A percentile compares a stretch with the other conserved stretches of the same genome.
These are phyloP conservation scores for Tympanopsis confertula DNA, from an alignment of 2,329 filamentous ascomycete genomes.

Conservation along the genomic window DNA sequence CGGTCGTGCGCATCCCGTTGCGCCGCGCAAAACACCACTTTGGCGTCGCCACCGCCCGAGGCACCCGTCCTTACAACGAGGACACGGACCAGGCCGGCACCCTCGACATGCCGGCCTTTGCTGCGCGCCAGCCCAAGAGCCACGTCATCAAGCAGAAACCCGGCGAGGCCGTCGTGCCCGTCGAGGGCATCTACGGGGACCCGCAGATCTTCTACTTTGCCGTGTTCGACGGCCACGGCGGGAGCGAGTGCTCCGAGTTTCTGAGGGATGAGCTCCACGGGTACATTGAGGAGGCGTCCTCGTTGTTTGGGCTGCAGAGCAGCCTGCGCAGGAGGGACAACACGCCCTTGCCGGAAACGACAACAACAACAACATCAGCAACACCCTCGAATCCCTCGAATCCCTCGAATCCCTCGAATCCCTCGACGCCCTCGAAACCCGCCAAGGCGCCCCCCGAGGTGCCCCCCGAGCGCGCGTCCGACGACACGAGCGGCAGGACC, in stretches of 20 bases:
- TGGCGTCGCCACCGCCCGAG: slow-evolving; percentile 67
- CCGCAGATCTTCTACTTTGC: slow-evolving; percentile 97
- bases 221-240: slow-evolving; percentile 92
- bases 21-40: slow-evolving; percentile 94
- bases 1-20: slow-evolving; percentile 87
- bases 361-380: slow-evolving; percentile 6
- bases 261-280: slow-evolving; percentile 72
- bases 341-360: neutral
- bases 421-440: neutral
- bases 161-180: slow-evolving; percentile 52
- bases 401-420: too few relatives aligned
- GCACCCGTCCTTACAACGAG: slow-evolving; percentile 81
- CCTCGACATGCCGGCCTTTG: slow-evolving; percentile 85
- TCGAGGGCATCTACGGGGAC: slow-evolving; percentile 72
- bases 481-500: neutral
- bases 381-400: too few relatives aligned
- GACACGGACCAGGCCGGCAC: slow-evolving; percentile 90
- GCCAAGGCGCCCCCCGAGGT: neutral
- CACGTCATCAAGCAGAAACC: slow-evolving; percentile 32
- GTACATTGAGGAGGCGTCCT: slow-evolving; percentile 75
- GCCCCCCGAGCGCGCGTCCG: neutral
- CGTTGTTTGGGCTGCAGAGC: slow-evolving; percentile 66
- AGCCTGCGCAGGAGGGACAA: slow-evolving; percentile 43
- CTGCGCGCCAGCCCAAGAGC: slow-evolving; percentile 65
- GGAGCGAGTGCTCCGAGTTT: slow-evolving; percentile 77